Percentiles rank a stretch among this genome's conserved stretches.
phyloP scores from a whole-genome alignment of 2,329 filamentous ascomycete genomes.

The Aspergillus pseudonomiae region DNA sequence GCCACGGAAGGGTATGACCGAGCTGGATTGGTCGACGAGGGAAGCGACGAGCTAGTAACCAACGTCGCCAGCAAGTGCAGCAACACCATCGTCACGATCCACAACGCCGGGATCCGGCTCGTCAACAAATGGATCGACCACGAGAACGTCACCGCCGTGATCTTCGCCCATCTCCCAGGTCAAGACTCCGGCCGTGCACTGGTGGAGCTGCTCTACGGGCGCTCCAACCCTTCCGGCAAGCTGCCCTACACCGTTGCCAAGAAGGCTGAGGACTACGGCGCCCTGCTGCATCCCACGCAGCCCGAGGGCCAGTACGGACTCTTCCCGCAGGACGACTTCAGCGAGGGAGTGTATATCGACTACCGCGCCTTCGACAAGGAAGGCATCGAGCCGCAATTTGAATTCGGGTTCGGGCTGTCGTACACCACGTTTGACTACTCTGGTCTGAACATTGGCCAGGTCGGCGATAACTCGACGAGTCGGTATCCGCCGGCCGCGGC shows the following conservation, averaged over 20 bases:
- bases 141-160: constrained; percentile 64
- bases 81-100: constrained; percentile 67
- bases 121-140: constrained; percentile 63
- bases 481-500: constrained; percentile 19
- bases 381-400: constrained; percentile 39
- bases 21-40: constrained; percentile 34
- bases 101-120: constrained; percentile 64
- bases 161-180: constrained; percentile 67
- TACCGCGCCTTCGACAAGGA: constrained; percentile 55
- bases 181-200: constrained; percentile 63
- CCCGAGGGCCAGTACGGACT: constrained; percentile 19
- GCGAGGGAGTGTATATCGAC: constrained; percentile 57
- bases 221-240: constrained; percentile 59
- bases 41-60: constrained; percentile 59
- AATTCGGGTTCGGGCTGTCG: constrained; percentile 42
- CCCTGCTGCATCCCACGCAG: constrained; percentile 17
- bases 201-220: constrained; percentile 61
- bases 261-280: constrained; percentile 59
- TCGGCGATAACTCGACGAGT: background rate
- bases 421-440: constrained; percentile 32
- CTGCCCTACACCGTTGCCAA: constrained; percentile 65
- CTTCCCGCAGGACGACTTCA: constrained; percentile 45
- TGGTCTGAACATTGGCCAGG: constrained; percentile 10
- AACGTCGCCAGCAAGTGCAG: constrained; percentile 62
- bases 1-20: constrained; percentile 44